Evolutionary conservation across 2,329 filamentous ascomycete species (phyloP).

Genomic region (Scytalidium sp.): DNA sequence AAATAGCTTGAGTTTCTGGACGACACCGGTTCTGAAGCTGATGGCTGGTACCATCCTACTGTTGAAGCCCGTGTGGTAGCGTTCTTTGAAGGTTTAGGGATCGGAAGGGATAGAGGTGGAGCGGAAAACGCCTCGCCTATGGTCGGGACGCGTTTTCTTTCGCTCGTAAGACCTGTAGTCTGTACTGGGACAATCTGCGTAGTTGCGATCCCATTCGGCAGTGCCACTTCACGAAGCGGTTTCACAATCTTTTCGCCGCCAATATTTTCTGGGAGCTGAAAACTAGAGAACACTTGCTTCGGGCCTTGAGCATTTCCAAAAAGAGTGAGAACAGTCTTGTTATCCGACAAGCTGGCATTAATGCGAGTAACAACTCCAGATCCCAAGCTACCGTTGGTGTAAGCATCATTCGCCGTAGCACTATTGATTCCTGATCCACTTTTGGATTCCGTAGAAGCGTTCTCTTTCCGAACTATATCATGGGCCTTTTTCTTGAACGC

Average conservation of each 20-base stretch:
- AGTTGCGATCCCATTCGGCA: conserved; percentile 73
- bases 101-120: conserved; percentile 61
- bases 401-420: neutral
- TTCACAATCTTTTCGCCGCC: conserved; percentile 28
- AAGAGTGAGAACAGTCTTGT: conserved; percentile 68
- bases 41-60: conserved; percentile 43
- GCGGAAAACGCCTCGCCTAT: conserved; percentile 74
- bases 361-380: conserved; percentile 20
- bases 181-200: conserved; percentile 61
- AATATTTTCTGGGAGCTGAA: conserved; percentile 53
- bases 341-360: conserved; percentile 37
- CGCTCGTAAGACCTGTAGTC: conserved; percentile 33
- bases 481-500: conserved; percentile 61
- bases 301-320: conserved; percentile 70
- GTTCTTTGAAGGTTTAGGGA: conserved; percentile 69
- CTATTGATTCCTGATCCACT: conserved; percentile 25
- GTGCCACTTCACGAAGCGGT: conserved; percentile 57
- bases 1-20: conserved; percentile 56
- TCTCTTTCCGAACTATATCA: conserved; percentile 60
- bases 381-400: conserved; percentile 13
- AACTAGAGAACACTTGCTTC: conserved; percentile 81
- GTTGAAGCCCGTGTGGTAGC: conserved; percentile 56
- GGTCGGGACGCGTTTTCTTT: conserved; percentile 56
- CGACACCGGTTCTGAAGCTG: conserved; percentile 17
- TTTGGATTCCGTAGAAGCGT: conserved; percentile 44